phyloP scores from a whole-genome alignment of 768 basidiomycete species.

The Daedaleopsis sinensis region DNA sequence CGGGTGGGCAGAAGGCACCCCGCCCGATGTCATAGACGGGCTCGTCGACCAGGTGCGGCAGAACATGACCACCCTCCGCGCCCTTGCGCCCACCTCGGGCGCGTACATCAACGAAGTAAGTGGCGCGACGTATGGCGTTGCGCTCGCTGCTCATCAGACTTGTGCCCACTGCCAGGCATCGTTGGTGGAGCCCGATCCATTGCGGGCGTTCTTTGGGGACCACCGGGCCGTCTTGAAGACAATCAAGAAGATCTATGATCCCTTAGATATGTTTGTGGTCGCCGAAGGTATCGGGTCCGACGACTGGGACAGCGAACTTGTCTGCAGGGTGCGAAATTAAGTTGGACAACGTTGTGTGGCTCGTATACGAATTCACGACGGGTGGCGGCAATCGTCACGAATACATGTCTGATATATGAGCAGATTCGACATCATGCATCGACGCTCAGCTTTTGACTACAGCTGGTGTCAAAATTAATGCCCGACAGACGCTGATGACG shows the following conservation, averaged over 20 bases:
- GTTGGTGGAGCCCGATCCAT: constrained; percentile 42
- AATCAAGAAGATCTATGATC: constrained; percentile 52
- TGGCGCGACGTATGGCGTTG: not conserved
- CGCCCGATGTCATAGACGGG: constrained; percentile 20
- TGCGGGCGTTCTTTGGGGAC: constrained; percentile 49
- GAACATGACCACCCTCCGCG: constrained; percentile 32
- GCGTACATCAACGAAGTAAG: constrained; percentile 54
- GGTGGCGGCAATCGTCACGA: not conserved
- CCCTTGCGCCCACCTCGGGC: constrained; percentile 36
- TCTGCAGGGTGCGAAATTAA: too few relatives aligned
- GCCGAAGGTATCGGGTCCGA: constrained; percentile 51
- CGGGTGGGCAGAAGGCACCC: constrained; percentile 26
- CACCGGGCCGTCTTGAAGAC: constrained; percentile 43
- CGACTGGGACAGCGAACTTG: constrained; percentile 43
- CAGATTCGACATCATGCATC: not conserved
- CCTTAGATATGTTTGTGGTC: constrained; percentile 47
- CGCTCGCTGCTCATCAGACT: too few relatives aligned
- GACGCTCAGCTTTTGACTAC: not conserved
- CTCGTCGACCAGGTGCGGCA: constrained; percentile 20
- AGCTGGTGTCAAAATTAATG: too few relatives aligned
- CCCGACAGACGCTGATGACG: too few relatives aligned
- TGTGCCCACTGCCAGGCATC: constrained; percentile 45
- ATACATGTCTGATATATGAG: not conserved
- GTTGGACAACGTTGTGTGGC: not conserved
- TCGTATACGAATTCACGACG: too few relatives aligned